These are phyloP conservation scores for Teratosphaeria zuluensis DNA, from an alignment of 2,329 filamentous ascomycete species.

Conservation along the genomic window DNA sequence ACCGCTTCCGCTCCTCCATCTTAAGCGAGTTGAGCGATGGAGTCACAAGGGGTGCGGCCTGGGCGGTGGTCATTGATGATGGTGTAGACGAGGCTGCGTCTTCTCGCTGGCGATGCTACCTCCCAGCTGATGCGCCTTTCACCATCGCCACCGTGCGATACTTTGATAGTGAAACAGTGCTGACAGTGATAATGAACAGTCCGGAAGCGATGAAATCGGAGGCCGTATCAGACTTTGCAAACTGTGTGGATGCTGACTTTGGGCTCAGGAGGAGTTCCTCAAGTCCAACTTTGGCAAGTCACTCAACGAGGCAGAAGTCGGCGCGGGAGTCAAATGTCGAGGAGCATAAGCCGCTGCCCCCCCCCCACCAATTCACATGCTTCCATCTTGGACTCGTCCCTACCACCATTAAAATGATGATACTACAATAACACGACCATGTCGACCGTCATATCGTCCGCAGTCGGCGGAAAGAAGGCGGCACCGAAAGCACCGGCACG, in stretches of 20 bases:
- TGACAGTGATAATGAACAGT: not conserved
- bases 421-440: slow-evolving; percentile 16
- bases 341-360: not conserved
- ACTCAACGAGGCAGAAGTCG: not conserved
- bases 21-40: slow-evolving; percentile 73
- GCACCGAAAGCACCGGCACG: slow-evolving; percentile 38
- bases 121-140: not conserved
- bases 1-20: slow-evolving; percentile 99
- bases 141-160: not conserved
- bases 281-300: not conserved
- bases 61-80: slow-evolving; percentile 8
- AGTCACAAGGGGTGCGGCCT: slow-evolving; percentile 33
- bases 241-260: not conserved
- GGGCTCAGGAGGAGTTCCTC: not conserved
- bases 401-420: not conserved
- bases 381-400: not conserved
- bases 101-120: not conserved
- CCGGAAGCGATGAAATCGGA: not conserved
- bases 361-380: not conserved
- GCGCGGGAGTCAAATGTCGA: not conserved
- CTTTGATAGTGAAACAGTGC: not conserved
- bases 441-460: slow-evolving; percentile 44
- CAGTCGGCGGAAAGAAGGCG: slow-evolving; percentile 41
- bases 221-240: not conserved
- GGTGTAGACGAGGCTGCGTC: not conserved